phyloP scores from a whole-genome alignment of 129 eudicot genomes.

The Logfia minima region DNA sequence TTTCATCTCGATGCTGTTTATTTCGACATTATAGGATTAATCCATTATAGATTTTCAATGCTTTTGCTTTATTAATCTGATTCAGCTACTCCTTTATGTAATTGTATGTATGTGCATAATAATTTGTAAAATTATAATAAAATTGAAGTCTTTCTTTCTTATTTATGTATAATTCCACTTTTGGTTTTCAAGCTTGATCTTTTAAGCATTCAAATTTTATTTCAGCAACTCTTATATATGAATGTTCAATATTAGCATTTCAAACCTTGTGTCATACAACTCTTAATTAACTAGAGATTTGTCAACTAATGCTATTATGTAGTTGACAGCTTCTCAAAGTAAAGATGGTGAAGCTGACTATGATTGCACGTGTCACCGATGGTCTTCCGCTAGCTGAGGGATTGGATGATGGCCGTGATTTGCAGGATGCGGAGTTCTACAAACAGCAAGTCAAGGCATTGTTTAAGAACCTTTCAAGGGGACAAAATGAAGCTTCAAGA shows the following conservation, averaged over 20 bases:
- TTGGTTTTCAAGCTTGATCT: background rate
- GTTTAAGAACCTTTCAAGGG: slow-evolving; percentile 91
- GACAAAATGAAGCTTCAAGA: slow-evolving; percentile 92
- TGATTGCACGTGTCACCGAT: slow-evolving; percentile 99
- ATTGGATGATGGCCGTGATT: slow-evolving; percentile 94
- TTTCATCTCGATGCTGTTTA: slow-evolving; percentile 14
- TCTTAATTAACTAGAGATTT: too few species aligned
- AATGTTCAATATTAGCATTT: background rate
- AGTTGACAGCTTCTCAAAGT: slow-evolving; percentile 35
- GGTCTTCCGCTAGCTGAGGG: slow-evolving; percentile 97
- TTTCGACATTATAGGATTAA: slow-evolving; percentile 2
- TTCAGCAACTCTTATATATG: background rate
- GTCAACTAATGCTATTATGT: background rate
- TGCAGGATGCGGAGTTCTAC: slow-evolving; percentile 82
- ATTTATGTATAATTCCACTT: too few species aligned
- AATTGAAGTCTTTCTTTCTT: background rate
- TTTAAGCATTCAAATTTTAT: background rate
- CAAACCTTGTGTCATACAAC: background rate
- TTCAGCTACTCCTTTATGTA: background rate
- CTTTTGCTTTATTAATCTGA: background rate
- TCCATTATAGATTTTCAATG: slow-evolving; percentile 22
- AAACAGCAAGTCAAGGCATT: slow-evolving; percentile 92
- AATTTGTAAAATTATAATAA: too few species aligned
- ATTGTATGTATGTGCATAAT: background rate
- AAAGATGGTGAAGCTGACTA: slow-evolving; percentile 84